phyloP scores from a whole-genome alignment of 495 filamentous ascomycete species.

The Penicillium pancosmium region DNA sequence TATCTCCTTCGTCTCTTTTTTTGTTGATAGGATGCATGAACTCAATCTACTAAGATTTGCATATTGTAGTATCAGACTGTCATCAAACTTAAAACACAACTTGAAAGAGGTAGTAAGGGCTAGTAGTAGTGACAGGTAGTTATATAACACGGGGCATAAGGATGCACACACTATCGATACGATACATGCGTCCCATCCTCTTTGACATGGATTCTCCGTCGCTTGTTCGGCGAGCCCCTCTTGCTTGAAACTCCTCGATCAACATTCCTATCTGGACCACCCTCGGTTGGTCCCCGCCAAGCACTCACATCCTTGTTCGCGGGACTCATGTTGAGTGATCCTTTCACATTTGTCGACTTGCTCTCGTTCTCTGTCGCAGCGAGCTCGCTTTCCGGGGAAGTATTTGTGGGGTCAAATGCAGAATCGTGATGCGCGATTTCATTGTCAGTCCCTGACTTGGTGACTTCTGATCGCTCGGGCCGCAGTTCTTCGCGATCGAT shows the following conservation, averaged over 20 bases:
- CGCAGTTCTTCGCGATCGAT: constrained; percentile 59
- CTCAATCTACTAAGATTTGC: no score
- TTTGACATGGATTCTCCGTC: constrained; percentile 36
- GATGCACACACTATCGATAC: constrained; percentile 8
- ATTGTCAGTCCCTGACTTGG: constrained; percentile 60
- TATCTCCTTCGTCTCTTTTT: no score
- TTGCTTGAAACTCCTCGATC: constrained; percentile 47
- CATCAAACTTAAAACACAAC: no score
- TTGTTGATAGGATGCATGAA: no score
- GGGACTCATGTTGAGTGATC: constrained; percentile 61
- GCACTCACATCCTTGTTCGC: constrained; percentile 62
- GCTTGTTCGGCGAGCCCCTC: constrained; percentile 50
- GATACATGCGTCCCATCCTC: constrained; percentile 36
- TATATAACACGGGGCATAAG: no score
- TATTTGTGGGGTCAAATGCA: constrained; percentile 63
- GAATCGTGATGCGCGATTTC: constrained; percentile 50
- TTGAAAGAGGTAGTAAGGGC: no score
- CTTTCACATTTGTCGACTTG: constrained; percentile 28
- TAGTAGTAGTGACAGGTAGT: no score
- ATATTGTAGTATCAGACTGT: no score
- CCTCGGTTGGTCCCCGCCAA: constrained; percentile 47
- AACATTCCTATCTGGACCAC: constrained; percentile 46
- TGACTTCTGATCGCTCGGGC: constrained; percentile 57
- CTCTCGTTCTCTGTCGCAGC: constrained; percentile 40
- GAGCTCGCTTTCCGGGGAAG: constrained; percentile 57